Base-by-base conservation (phyloP, 139 green algal species). In the Picochlorum costavermella region DNA sequence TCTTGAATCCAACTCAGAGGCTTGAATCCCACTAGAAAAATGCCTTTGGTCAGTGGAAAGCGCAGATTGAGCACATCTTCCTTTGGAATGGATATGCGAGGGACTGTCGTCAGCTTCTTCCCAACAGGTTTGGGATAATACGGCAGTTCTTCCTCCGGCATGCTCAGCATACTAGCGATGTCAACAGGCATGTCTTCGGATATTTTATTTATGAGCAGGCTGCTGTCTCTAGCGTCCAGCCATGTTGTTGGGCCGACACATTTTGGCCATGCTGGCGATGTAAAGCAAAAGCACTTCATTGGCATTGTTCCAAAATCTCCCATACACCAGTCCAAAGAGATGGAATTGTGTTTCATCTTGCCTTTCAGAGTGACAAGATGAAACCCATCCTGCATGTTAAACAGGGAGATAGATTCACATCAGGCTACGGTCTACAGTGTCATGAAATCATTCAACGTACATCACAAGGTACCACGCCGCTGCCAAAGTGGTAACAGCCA, bases 171-270 rank as follows among this genome's bases (percentile, higher is more conserved):
- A 53, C 33, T 40, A 40, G 33, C 33, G 33, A 40, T 40, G 33
- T 53, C 46, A 53, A 25, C 16, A 53, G 16, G 16, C 9, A 53
- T 11, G 17, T n/a, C 16, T 8, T 53, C 17, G 11, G 46, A n/a
- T 53, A 53, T 53, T 20, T 53, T 53, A 20, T n/a, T 25, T n/a
- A 53, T 20, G 5, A 53, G 17, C 16, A 25, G 12, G 17, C 46
- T 53, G 46, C 46, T 53, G 17, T 53, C 46, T 20, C 16, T 53
- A 53, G 46, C 16, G 46, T 53, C 46, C 46, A 53, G 46, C 46
- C 46, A 53, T 53, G 46, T 53, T n/a, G 17, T 25, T 53, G 16
- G 16, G 12, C 46, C 17, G 16, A 20, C 46, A 53, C 46, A 53
- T 20, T 53, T 53, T n/a, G 46, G 46, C 46, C 46, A 53, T 40